These are phyloP conservation scores for Pleurostoma richardsiae DNA, from an alignment of 2,329 filamentous ascomycete genomes.

Conservation along the genomic window DNA sequence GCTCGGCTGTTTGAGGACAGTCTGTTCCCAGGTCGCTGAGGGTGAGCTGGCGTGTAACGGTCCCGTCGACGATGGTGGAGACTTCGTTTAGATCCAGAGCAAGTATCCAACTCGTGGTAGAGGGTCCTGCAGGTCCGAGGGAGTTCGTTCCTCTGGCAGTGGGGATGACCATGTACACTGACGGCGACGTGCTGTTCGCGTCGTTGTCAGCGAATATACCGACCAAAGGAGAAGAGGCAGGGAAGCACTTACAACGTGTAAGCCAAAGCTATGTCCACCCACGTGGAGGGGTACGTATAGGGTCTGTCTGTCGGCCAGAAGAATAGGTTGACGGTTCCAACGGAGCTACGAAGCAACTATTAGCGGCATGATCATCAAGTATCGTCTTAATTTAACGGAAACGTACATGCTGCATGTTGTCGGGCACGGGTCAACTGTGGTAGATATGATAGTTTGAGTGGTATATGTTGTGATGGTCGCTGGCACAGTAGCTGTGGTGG, in stretches of 20 bases:
- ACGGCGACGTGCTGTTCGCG: constrained; percentile 26
- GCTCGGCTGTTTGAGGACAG: constrained; percentile 21
- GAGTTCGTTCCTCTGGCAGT: constrained; percentile 26
- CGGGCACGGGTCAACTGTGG: constrained; percentile 20
- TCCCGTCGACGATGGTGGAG: constrained; percentile 22
- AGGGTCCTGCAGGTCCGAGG: constrained; percentile 20
- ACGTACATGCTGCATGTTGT: constrained; percentile 25
- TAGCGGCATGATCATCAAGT: constrained; percentile 3
- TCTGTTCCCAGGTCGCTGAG: constrained; percentile 26
- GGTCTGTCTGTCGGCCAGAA: constrained; percentile 26
- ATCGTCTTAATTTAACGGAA: not conserved
- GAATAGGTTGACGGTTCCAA: constrained; percentile 25
- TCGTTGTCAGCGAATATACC: constrained; percentile 1
- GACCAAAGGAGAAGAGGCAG: not conserved
- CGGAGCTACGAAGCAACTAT: constrained; percentile 12
- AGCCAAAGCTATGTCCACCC: constrained; percentile 17
- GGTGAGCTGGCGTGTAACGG: constrained; percentile 21
- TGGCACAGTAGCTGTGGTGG: constrained; percentile 5
- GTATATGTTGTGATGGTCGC: constrained; percentile 12
- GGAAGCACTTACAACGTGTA: constrained; percentile 26
- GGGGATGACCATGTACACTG: constrained; percentile 30
- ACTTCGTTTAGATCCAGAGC: constrained; percentile 24
- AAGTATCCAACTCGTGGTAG: constrained; percentile 21
- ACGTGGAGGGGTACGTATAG: constrained; percentile 25
- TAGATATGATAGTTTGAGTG: constrained; percentile 14